These are phyloP conservation scores for Pyracantha coccinea DNA, from an alignment of 331 rosid species.

Conservation along the genomic window DNA sequence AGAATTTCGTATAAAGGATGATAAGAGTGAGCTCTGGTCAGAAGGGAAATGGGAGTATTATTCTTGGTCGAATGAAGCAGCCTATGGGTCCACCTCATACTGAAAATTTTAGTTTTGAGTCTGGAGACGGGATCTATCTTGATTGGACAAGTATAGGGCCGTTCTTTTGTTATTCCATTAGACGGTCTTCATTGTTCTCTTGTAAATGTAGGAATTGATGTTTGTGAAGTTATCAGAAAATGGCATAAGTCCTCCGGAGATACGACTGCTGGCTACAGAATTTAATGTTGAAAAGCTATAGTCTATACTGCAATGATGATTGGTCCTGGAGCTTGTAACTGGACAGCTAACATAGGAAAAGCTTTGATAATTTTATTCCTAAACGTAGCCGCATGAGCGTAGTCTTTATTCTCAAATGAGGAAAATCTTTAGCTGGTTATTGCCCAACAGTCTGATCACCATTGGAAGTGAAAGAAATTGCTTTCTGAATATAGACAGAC, in stretches of 20 bases:
- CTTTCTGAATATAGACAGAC: background rate
- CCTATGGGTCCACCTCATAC: background rate
- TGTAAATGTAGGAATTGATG: background rate
- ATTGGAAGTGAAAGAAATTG: background rate
- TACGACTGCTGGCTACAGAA: constrained; percentile 2
- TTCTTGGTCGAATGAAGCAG: background rate
- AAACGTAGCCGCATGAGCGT: background rate
- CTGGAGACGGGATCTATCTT: background rate
- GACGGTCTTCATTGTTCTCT: background rate
- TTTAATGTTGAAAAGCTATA: background rate
- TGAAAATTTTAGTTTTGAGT: background rate
- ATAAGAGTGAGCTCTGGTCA: background rate
- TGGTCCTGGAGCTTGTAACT: background rate
- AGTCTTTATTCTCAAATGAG: background rate
- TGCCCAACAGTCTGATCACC: background rate
- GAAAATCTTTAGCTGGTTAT: background rate
- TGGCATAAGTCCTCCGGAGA: background rate
- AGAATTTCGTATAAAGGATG: background rate
- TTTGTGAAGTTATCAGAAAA: background rate
- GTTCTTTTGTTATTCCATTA: background rate
- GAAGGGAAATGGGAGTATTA: background rate
- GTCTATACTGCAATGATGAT: background rate
- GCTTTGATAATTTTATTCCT: background rate
- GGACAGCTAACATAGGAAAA: background rate
- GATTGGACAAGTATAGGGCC: background rate